Evolutionary conservation across 176 grass and related monocot genomes (phyloP).

Genomic region (Olyra latifolia): DNA sequence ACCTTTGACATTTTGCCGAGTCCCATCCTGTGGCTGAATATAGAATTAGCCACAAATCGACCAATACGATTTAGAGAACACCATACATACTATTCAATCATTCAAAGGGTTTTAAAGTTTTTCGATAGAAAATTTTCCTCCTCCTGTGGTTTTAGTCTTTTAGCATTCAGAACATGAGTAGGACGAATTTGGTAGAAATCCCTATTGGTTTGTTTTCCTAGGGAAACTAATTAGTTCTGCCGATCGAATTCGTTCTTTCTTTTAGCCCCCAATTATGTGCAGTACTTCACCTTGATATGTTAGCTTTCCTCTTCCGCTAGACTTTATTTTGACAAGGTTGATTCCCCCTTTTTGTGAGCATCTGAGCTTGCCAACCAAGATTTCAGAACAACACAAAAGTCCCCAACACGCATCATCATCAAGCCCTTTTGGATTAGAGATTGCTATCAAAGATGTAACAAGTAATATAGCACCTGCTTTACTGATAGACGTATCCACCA

Average conservation of each 20-base stretch:
- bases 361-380: not conserved
- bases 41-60: not conserved
- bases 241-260: not conserved
- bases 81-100: not conserved
- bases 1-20: not conserved
- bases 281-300: not conserved
- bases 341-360: not conserved
- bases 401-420: not conserved
- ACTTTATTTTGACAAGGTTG: not conserved
- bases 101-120: not conserved
- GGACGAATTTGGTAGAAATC: conserved; percentile 2
- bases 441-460: not conserved
- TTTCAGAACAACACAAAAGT: not conserved
- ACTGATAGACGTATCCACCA: conserved; percentile 21
- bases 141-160: not conserved
- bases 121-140: not conserved
- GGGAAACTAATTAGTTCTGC: not conserved
- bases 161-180: not conserved
- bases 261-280: not conserved
- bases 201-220: not conserved
- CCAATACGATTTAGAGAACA: not conserved
- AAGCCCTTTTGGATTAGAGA: not conserved
- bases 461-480: not conserved
- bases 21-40: not conserved
- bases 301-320: not conserved